Base-by-base conservation (phyloP, 2,329 filamentous ascomycete species). In the Periglandula ipomoeae region DNA sequence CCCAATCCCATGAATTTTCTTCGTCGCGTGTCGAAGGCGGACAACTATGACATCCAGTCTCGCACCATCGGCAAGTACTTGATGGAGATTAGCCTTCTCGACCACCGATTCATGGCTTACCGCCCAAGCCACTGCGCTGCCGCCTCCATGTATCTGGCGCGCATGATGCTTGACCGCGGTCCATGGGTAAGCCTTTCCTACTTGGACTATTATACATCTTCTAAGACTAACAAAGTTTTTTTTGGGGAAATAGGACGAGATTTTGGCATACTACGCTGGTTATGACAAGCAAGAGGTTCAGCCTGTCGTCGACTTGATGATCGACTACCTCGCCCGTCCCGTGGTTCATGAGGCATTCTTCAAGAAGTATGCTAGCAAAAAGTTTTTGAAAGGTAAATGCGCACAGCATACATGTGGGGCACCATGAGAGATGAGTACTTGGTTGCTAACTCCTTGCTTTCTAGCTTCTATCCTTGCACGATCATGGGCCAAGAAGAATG, bases 1-100 rank as follows among this genome's bases (percentile, higher is more conserved):
- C 93, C 93, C 49, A 98, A 98, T 70, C 93, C 93, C 20, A 98
- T 98, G 93, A 98, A 98, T 78, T 98, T 98, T 74, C 81, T 98
- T 52, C 88, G 93, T 56, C 87, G 94, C 58, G 95, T 98, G 69
- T 97, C 91, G 53, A 98, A 98, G 76, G 94, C 93, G 62, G 94
- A 98, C 72, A 93, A 95, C 75, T 98, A 98, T 71, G 91, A 98
- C 69, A 95, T 97, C 61, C 89, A 96, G 68, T 95, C 90, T 52
- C 87, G 93, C 60, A 98, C 93, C 42, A 81, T 98, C 52, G 93
- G 89, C 67, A 98, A 98, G 73, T 98, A 97, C 67, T 76, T 98
- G 43, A 89, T 95, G 73, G 93, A 98, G 73, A 96, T 98, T 62
- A 93, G 89, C 66, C 81, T 96, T 56, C 76, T 98, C 24, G 93